Evolutionary conservation across 306 rosid genomes (phyloP).

Genomic region (Castanea sativa): DNA sequence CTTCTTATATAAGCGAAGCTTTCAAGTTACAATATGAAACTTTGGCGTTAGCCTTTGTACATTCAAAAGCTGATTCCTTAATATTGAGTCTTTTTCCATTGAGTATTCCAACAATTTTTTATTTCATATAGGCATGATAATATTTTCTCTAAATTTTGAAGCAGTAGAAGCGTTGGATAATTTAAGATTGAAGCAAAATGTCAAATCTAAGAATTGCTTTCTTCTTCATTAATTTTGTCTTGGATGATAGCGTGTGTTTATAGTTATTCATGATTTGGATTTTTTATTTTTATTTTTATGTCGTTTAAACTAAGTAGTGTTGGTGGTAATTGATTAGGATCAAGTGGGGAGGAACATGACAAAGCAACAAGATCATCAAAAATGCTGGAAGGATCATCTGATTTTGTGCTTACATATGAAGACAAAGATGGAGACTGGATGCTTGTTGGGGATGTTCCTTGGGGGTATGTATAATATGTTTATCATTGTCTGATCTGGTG

Average conservation of each 20-base stretch:
- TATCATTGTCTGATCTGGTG: background rate
- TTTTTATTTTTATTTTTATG: background rate
- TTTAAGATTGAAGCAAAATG: background rate
- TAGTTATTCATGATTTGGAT: background rate
- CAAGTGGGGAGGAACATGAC: conserved; percentile 45
- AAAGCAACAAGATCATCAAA: conserved; percentile 47
- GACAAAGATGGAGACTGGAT: conserved; percentile 99
- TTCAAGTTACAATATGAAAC: background rate
- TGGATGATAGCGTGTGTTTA: conserved; percentile 6
- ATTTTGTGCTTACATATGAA: conserved; percentile 86
- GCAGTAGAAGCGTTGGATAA: background rate
- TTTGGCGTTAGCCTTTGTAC: background rate
- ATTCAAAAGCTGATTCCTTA: background rate
- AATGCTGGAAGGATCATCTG: conserved; percentile 68
- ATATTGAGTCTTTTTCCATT: background rate
- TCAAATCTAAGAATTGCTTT: background rate
- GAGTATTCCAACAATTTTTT: background rate
- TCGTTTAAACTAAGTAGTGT: conserved; percentile 1
- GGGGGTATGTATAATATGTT: conserved; percentile 59
- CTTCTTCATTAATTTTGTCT: background rate
- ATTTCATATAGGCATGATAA: background rate
- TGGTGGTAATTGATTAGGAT: conserved; percentile 36
- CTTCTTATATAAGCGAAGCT: background rate
- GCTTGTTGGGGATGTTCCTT: conserved; percentile 99
- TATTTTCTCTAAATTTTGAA: background rate